Evolutionary conservation across 768 basidiomycete species (phyloP).

Genomic region (Hebeloma cylindrosporum): DNA sequence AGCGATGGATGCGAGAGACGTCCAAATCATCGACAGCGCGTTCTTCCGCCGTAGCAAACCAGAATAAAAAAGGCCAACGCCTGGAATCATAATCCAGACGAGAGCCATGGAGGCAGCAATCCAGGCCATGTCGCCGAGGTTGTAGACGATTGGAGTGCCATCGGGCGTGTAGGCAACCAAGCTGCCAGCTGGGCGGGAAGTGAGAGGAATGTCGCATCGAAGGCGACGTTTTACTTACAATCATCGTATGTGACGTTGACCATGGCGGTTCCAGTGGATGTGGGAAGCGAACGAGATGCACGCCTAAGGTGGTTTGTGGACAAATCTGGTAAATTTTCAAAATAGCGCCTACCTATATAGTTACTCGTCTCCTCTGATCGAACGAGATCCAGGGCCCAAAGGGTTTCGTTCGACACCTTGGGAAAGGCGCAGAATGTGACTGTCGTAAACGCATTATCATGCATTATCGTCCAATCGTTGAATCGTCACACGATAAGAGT

Average conservation of each 20-base stretch:
- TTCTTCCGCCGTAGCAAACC: slow-evolving; percentile 92
- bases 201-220: background rate
- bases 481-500: slow-evolving; percentile 9
- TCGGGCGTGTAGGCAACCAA: slow-evolving; percentile 31
- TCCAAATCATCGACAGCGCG: slow-evolving; percentile 86
- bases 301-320: background rate
- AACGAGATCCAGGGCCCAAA: no score
- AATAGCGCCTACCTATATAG: no score
- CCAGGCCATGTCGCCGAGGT: slow-evolving; percentile 54
- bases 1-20: slow-evolving; percentile 73
- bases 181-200: slow-evolving; percentile 34
- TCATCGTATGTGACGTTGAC: slow-evolving; percentile 30
- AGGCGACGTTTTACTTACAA: slow-evolving; percentile 17
- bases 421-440: no score
- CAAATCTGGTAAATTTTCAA: background rate
- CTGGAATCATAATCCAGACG: slow-evolving; percentile 84
- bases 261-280: slow-evolving; percentile 16
- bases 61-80: slow-evolving; percentile 87
- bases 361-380: no score
- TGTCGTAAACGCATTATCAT: no score
- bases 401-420: no score
- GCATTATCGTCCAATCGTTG: no score
- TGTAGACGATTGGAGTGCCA: slow-evolving; percentile 38
- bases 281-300: background rate
- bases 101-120: slow-evolving; percentile 72